Percentiles rank a stretch among this genome's conserved stretches.
phyloP scores from a whole-genome alignment of 139 green algal species.

The Coelastrella sp. region DNA sequence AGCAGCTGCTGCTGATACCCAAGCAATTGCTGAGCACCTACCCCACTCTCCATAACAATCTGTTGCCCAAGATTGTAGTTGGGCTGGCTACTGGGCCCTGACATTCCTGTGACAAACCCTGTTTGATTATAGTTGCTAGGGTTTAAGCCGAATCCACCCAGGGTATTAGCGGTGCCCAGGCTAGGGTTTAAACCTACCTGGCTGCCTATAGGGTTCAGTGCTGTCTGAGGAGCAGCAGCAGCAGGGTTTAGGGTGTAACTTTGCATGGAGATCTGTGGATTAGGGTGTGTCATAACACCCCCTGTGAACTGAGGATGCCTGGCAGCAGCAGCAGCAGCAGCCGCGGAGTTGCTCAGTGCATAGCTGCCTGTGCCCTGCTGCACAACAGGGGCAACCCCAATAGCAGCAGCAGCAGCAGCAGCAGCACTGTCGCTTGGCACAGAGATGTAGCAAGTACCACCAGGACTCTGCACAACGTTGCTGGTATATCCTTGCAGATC shows the following conservation, averaged over 20 bases:
- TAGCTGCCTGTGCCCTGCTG: neutral
- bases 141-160: neutral
- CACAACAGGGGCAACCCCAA: neutral
- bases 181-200: neutral
- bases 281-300: neutral
- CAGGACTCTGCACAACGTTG: neutral
- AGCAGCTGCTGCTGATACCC: constrained; percentile 14
- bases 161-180: neutral
- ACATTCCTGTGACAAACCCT: neutral
- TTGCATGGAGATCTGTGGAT: neutral
- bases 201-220: too few relatives aligned
- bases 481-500: neutral
- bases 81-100: neutral
- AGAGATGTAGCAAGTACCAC: neutral
- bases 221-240: neutral
- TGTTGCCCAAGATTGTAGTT: neutral
- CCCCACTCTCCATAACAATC: neutral
- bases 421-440: neutral
- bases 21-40: neutral
- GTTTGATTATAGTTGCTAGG: neutral
- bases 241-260: neutral
- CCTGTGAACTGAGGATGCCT: neutral
- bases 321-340: neutral
- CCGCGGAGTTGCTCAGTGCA: neutral
- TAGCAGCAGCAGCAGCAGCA: neutral